Base-by-base conservation (phyloP, 805 yeast genomes). In the Saccharomyces jurei region DNA sequence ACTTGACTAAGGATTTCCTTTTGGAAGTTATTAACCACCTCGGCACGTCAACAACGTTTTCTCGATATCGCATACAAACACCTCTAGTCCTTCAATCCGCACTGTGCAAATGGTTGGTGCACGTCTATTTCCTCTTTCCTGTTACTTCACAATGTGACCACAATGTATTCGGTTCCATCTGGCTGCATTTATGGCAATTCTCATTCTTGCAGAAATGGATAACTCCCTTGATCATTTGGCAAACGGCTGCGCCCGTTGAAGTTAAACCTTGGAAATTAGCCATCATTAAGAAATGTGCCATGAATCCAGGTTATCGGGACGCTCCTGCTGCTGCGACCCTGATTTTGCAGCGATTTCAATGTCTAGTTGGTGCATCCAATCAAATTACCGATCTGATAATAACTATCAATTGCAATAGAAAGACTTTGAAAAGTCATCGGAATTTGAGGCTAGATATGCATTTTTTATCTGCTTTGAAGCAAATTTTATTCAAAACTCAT, bases 111-210 rank as follows among this genome's bases (percentile, higher is more conserved):
- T 74, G 78, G 78, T 52, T 74, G 25, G 66, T 71, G 1, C 67
- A 65, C 13, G 65, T 71, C 0, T 64, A 60, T 49, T 56, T 63
- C 36, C 56, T 70, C 1, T 58, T 67, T 11, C 63, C 63, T 9
- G 62, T 63, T 21, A 58, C 63, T 2, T 50, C 56, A 4, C 47
- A 50, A 6, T 48, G 26, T 1, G n/a, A 61, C 9, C 60, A 62
- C 14, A 58, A 54, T 1, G 51, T 52, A 22, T 36, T 63, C 2
- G 64, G 64, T 48, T 68, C 74, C 1, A 22, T 67, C 9, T 61
- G 72, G 57, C 62, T 73, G 51, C 71, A 73, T 46, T 62, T 66
- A 22, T 62, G 76, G 63, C 70, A 70, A 52, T 70, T 62, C 50
- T 72, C 68, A n/a, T 73, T 59, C 53, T 51, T 74, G 2, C 70